These are phyloP conservation scores for Teratosphaeriaceae sp. DNA, from an alignment of 2,329 filamentous ascomycete genomes.

Conservation along the genomic window DNA sequence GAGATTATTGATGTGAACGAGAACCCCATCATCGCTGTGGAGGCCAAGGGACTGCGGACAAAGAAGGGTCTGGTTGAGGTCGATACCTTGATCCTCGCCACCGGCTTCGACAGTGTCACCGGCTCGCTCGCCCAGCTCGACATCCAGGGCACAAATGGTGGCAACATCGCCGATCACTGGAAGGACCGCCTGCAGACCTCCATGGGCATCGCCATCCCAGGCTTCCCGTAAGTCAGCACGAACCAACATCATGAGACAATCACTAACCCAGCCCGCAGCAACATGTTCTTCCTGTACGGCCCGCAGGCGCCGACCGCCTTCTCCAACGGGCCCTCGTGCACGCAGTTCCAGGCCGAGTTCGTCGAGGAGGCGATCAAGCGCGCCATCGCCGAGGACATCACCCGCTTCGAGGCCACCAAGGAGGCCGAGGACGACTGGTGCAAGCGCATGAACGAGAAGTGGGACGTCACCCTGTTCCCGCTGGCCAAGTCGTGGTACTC, in stretches of 20 bases:
- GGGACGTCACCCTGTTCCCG: constrained; percentile 25
- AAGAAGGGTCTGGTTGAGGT: constrained; percentile 37
- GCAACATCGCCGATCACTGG: constrained; percentile 39
- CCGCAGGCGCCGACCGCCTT: constrained; percentile 42
- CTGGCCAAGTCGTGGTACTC: constrained; percentile 28
- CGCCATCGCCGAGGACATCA: constrained; percentile 31
- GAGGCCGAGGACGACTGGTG: constrained; percentile 39
- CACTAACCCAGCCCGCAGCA: constrained; percentile 11
- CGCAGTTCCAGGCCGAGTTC: constrained; percentile 39
- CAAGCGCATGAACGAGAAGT: constrained; percentile 22
- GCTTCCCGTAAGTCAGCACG: constrained; percentile 16
- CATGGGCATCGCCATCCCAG: constrained; percentile 31
- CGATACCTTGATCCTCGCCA: constrained; percentile 38
- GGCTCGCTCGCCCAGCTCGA: constrained; percentile 32
- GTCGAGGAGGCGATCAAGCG: constrained; percentile 38
- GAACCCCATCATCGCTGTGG: constrained; percentile 34
- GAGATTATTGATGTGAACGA: constrained; percentile 36
- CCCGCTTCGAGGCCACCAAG: constrained; percentile 34
- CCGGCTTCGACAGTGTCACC: constrained; percentile 37
- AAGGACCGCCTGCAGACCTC: constrained; percentile 35
- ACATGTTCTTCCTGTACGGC: constrained; percentile 40
- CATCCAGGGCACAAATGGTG: constrained; percentile 28
- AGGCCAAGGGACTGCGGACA: constrained; percentile 34
- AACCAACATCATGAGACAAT: background rate
- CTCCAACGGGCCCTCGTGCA: constrained; percentile 40